A percentile compares a stretch with the other conserved stretches of the same genome.
phyloP scores from a whole-genome alignment of 352 stramenopile species.

The Aphanomyces astaci region DNA sequence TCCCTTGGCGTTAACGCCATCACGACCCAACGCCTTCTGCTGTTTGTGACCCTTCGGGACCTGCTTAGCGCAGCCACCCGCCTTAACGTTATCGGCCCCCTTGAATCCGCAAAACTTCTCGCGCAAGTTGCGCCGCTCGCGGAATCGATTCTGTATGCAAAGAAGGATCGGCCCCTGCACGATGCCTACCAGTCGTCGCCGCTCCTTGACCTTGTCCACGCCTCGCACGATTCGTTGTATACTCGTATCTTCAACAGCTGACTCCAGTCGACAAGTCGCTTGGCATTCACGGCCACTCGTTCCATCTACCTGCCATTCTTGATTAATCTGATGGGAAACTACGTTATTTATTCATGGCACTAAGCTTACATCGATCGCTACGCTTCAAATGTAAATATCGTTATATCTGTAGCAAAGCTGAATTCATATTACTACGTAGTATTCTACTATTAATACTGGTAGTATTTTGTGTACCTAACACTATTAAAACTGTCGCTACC shows the following conservation, averaged over 20 bases:
- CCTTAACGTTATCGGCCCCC: constrained; percentile 66
- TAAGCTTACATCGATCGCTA: too few species aligned
- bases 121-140: constrained; percentile 43
- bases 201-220: constrained; percentile 71
- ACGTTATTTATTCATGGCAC: too few species aligned
- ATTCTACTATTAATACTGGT: too few species aligned
- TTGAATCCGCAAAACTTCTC: constrained; percentile 61
- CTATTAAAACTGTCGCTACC: too few species aligned
- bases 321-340: too few species aligned
- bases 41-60: constrained; percentile 71
- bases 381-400: too few species aligned
- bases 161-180: constrained; percentile 53
- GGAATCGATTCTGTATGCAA: constrained; percentile 49
- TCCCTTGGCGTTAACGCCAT: constrained; percentile 39
- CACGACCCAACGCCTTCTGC: constrained; percentile 60
- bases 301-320: too few species aligned
- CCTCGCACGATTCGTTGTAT: constrained; percentile 82
- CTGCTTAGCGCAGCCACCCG: constrained; percentile 67
- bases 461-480: too few species aligned
- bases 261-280: too few species aligned
- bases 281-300: too few species aligned
- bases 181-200: constrained; percentile 72
- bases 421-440: too few species aligned
- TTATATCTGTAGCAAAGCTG: too few species aligned
- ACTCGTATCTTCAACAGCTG: constrained; percentile 84